A percentile compares a stretch with the other conserved stretches of the same genome.
phyloP scores from a whole-genome alignment of 257 asterid species.

The Nicotiana attenuata region DNA sequence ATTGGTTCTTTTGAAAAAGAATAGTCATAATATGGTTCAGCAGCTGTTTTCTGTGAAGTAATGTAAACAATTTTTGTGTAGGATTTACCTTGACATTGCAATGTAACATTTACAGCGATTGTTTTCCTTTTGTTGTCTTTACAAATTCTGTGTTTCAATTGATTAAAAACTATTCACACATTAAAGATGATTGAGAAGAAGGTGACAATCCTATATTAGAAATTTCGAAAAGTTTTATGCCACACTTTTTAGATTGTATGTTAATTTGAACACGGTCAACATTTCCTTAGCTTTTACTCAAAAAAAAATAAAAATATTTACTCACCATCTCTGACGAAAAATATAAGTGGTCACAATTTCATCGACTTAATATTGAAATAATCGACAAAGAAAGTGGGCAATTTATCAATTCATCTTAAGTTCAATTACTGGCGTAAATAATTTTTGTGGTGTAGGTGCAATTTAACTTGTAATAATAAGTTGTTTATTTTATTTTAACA shows the following conservation, averaged over 20 bases:
- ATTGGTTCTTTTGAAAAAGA: slow-evolving; percentile 25
- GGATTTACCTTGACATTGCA: background rate
- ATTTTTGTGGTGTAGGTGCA: no score
- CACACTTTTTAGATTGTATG: background rate
- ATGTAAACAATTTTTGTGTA: background rate
- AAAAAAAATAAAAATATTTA: no score
- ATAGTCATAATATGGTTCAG: background rate
- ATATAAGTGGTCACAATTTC: background rate
- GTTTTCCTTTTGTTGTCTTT: no score
- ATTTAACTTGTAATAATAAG: no score
- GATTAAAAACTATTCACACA: background rate
- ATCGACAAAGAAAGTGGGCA: background rate
- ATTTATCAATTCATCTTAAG: background rate
- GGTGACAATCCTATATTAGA: background rate
- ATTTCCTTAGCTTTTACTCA: background rate
- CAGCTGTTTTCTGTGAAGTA: background rate
- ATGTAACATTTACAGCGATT: background rate
- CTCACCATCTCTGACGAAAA: background rate
- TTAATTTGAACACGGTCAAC: background rate
- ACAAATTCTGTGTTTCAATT: background rate
- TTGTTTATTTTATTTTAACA: no score
- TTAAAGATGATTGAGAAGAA: background rate
- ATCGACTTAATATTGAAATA: background rate
- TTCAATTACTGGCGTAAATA: no score
- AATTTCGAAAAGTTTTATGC: background rate